phyloP scores from a whole-genome alignment of 495 filamentous ascomycete genomes.

The Aspergillus ellipticus region DNA sequence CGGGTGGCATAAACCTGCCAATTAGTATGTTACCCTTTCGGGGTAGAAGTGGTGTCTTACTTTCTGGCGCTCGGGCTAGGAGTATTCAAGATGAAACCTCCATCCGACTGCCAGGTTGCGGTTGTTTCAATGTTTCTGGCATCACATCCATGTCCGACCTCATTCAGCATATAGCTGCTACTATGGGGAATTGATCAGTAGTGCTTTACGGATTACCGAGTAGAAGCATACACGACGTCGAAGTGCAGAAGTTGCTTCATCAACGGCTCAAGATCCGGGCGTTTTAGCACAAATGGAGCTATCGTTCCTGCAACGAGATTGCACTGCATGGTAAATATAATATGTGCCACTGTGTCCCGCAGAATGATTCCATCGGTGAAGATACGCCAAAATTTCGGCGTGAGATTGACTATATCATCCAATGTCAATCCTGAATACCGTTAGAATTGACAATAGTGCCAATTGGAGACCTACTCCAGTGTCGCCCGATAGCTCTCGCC shows the following conservation, averaged over 20 bases:
- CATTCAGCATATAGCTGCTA: constrained; percentile 28
- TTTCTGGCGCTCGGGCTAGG: constrained; percentile 25
- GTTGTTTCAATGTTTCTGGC: constrained; percentile 31
- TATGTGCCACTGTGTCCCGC: constrained; percentile 2
- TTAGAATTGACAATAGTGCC: not conserved
- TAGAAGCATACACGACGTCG: constrained; percentile 17
- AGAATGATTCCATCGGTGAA: constrained; percentile 8
- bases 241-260: constrained; percentile 25
- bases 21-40: not conserved
- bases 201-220: not conserved
- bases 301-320: constrained; percentile 34
- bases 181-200: constrained; percentile 5
- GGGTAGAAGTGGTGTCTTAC: constrained; percentile 4
- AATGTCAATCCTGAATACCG: not conserved
- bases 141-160: constrained; percentile 32
- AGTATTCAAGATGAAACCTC: constrained; percentile 29
- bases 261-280: constrained; percentile 24
- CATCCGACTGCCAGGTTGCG: constrained; percentile 27
- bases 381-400: constrained; percentile 13
- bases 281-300: constrained; percentile 12
- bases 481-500: not conserved
- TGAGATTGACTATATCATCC: constrained; percentile 6
- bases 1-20: constrained; percentile 31
- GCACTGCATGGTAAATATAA: constrained; percentile 25
- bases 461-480: not conserved